Percentiles rank a stretch among this genome's conserved stretches.
Conservation (phyloP, 2,329 filamentous ascomycete genomes). For the Scedosporium dehoogii region DNA sequence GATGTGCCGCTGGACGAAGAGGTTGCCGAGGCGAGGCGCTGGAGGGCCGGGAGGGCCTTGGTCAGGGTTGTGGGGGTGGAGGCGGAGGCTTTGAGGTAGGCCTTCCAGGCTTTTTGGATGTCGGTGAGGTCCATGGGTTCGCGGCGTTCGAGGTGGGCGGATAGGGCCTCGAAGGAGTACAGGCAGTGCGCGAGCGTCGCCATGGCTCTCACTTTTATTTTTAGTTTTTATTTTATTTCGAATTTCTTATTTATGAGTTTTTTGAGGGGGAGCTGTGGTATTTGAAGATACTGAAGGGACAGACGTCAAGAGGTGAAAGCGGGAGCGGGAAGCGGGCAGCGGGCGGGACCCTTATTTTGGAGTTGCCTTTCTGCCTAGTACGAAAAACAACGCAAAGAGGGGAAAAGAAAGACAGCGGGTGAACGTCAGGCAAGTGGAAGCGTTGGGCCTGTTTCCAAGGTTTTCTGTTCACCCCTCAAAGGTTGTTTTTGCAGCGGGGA, state of each 20-base stretch:
- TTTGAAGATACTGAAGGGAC: neutral
- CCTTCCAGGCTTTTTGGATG: slow-evolving; percentile 56
- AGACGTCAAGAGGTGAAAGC: neutral
- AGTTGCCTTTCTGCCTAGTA: too few species aligned
- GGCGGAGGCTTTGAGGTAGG: slow-evolving; percentile 18
- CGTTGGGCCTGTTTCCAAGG: too few species aligned
- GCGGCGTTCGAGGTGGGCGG: slow-evolving; percentile 62
- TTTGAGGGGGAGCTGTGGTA: neutral
- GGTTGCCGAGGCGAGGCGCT: slow-evolving; percentile 25
- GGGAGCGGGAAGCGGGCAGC: neutral
- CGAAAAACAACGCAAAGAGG: too few species aligned
- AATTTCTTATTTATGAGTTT: too few species aligned
- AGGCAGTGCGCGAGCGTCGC: slow-evolving; percentile 78
- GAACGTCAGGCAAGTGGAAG: too few species aligned
- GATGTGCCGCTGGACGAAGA: slow-evolving; percentile 14
- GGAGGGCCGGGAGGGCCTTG: slow-evolving; percentile 31
- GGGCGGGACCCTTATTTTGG: neutral
- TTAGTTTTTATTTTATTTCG: neutral
- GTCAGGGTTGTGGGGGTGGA: slow-evolving; percentile 12
- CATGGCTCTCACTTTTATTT: slow-evolving; percentile 41
- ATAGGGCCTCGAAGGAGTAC: slow-evolving; percentile 83
- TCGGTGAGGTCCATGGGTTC: slow-evolving; percentile 56
- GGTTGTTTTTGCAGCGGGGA: neutral
- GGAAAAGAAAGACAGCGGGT: too few species aligned
- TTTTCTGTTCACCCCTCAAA: too few species aligned